Base-by-base conservation (phyloP, 1,284 basidiomycete genomes). In the Taiwanofungus camphoratus region DNA sequence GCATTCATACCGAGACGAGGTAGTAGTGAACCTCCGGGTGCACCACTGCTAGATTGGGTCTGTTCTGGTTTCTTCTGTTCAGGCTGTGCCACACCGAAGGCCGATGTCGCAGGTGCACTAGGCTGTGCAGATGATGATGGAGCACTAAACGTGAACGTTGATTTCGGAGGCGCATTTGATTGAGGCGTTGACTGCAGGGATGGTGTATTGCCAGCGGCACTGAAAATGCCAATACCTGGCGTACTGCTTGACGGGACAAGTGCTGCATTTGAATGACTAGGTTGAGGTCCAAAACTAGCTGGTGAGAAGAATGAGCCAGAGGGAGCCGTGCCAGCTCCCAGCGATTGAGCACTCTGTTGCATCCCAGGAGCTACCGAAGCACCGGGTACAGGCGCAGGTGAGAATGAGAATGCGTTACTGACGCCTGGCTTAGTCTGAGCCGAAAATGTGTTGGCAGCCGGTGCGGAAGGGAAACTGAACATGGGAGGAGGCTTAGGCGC, bases 1-100 rank as follows among this genome's bases (percentile, higher is more conserved):
- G 49, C 46, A 4, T 47, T 46, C 39, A 56, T 49, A 0, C 55
- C 55, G 8, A 59, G 27, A 8, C 56, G 52, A 18, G 52, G 48
- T 19, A 58, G 27, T 21, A 59, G 30, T 18, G 55, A 57, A 3
- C 36, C 20, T 1, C 55, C 55, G 4, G 52, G 40, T 2, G 48
- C 22, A 30, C 36, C 15, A 4, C 21, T 16, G 6, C 31, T 32
- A 19, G 23, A 9, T 19, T 32, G 23, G 5, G 46, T 19, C 40
- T 45, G 19, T 29, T 49, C 46, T 4, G 42, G 18, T 44, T 56
- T 53, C 21, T 46, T 31, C 31, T 48, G 45, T n/a, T 39, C 44
- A 7, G 38, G 36, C 9, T 46, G 33, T 2, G 46, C 24, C 9
- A 18, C 36, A 22, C 42, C 45, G 23, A 49, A 35, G 6, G 33